Evolutionary conservation across 257 asterid genomes (phyloP).

Genomic region (Paraleonurus japonicus): DNA sequence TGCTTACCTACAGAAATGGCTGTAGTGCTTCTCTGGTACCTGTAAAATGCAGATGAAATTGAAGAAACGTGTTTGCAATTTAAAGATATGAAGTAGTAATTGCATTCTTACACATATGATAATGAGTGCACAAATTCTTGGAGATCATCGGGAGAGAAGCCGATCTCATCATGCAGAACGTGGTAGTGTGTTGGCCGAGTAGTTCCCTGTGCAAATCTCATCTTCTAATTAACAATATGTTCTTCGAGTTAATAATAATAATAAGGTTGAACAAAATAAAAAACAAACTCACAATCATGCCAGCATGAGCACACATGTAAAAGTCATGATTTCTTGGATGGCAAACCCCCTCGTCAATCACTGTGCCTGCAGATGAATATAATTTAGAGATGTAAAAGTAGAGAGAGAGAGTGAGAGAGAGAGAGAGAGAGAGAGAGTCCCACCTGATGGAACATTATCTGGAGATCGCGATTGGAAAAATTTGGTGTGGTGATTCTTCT

Average conservation of each 20-base stretch:
- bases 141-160: constrained; percentile 64
- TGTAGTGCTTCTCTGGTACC: constrained; percentile 83
- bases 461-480: constrained; percentile 49
- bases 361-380: constrained; percentile 52
- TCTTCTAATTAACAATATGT: no score
- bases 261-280: neutral
- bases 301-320: constrained; percentile 83
- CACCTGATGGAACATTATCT: constrained; percentile 58
- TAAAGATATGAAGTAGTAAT: neutral
- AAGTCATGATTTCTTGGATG: constrained; percentile 62
- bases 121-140: constrained; percentile 71
- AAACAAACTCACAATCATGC: constrained; percentile 58
- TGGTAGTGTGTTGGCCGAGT: constrained; percentile 81
- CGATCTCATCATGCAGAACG: constrained; percentile 61
- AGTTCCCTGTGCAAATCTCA: constrained; percentile 50
- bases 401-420: neutral
- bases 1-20: constrained; percentile 75
- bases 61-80: neutral
- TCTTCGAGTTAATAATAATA: neutral
- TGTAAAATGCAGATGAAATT: constrained; percentile 28
- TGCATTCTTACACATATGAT: constrained; percentile 65
- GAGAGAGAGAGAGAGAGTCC: constrained; percentile 30
- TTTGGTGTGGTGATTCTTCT: constrained; percentile 73
- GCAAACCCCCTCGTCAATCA: constrained; percentile 60
- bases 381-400: neutral